Conservation (phyloP, 148 eudicot species). For the Suaeda aralocaspica region DNA sequence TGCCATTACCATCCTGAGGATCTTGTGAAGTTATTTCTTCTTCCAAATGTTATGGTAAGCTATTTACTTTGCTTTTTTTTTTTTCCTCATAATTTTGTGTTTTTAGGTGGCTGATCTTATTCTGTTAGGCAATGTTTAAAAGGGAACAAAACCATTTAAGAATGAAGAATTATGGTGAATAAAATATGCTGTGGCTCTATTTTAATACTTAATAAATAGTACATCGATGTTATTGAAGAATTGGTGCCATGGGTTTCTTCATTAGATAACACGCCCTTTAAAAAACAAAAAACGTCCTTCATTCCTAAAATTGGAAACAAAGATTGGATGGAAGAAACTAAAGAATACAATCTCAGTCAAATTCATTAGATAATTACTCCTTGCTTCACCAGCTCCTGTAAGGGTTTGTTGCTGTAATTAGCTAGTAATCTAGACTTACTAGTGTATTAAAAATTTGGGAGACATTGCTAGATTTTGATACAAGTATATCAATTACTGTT, state of each 20-base stretch:
- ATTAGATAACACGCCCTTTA: no score
- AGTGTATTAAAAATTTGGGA: background rate
- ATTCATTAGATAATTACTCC: no score
- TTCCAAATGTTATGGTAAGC: constrained; percentile 75
- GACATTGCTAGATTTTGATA: background rate
- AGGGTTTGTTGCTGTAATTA: background rate
- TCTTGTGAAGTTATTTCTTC: constrained; percentile 90
- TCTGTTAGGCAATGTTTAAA: background rate
- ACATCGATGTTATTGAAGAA: no score
- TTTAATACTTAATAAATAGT: no score
- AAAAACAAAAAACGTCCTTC: no score
- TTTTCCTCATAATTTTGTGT: background rate
- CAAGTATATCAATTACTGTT: background rate
- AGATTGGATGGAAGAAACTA: no score
- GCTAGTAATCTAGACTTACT: background rate
- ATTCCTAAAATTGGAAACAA: no score
- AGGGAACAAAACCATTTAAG: background rate
- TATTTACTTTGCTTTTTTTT: background rate
- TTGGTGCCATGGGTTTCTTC: no score
- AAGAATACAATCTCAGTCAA: no score
- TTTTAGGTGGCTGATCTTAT: background rate
- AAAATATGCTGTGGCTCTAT: no score
- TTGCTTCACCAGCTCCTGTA: no score
- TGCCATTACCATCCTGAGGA: constrained; percentile 96
- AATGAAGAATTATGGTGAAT: no score